Evolutionary conservation across 306 rosid species (phyloP).

Genomic region (Arachis hypogaea): DNA sequence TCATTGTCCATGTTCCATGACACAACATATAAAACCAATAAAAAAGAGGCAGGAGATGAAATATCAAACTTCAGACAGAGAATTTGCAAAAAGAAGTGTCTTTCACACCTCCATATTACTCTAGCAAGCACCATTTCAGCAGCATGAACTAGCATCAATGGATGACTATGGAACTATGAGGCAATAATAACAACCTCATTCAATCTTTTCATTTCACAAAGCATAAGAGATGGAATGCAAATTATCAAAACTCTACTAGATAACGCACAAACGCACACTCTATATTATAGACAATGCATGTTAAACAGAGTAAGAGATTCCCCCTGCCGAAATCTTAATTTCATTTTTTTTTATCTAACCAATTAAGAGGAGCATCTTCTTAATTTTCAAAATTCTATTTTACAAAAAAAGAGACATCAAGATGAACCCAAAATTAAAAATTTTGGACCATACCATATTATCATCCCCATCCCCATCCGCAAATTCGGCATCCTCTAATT

Average conservation of each 20-base stretch:
- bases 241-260: too few relatives aligned
- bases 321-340: too few relatives aligned
- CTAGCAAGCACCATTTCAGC: neutral
- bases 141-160: conserved; percentile 11
- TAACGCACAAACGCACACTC: too few relatives aligned
- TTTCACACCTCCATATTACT: conserved; percentile 4
- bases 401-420: conserved; percentile 1
- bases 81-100: conserved; percentile 3
- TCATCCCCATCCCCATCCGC: conserved; percentile 38
- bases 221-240: too few relatives aligned
- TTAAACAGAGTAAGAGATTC: neutral
- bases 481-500: conserved; percentile 59
- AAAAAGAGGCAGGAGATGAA: conserved; percentile 11
- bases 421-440: conserved; percentile 11
- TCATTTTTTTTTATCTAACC: neutral
- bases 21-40: neutral
- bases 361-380: conserved; percentile 8
- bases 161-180: conserved; percentile 8
- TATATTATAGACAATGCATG: neutral
- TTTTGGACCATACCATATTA: conserved; percentile 56
- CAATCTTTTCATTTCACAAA: neutral
- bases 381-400: conserved; percentile 8
- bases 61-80: neutral
- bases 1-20: neutral
- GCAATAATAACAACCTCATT: neutral